These are phyloP conservation scores for Asterochloris erici DNA, from an alignment of 139 green algal genomes.

Conservation along the genomic window DNA sequence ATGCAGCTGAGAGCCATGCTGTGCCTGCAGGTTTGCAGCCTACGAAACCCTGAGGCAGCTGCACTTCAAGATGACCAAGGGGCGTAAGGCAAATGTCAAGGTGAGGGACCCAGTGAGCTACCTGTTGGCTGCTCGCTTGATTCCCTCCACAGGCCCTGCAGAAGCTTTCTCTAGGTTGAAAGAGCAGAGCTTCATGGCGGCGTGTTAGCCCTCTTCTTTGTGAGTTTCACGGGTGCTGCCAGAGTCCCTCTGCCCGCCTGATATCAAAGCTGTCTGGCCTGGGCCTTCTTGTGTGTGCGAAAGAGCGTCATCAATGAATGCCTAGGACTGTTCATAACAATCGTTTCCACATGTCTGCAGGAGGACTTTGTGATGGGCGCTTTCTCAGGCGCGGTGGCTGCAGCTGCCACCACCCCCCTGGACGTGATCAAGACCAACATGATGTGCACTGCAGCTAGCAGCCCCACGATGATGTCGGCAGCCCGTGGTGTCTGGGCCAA, in stretches of 20 bases:
- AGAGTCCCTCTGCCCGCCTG: too few species aligned
- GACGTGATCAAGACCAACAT: slow-evolving; percentile 96
- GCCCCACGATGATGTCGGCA: slow-evolving; percentile 54
- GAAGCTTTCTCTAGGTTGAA: too few species aligned
- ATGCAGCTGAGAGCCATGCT: too few species aligned
- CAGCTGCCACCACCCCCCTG: slow-evolving; percentile 85
- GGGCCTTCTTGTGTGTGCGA: too few species aligned
- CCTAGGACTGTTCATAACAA: too few species aligned
- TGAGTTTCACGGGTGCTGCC: too few species aligned
- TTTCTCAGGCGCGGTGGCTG: slow-evolving; percentile 72
- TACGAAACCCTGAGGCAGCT: slow-evolving; percentile 78
- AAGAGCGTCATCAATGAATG: too few species aligned
- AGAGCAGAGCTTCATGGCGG: too few species aligned
- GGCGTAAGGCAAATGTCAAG: slow-evolving; percentile 16
- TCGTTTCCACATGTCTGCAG: slow-evolving; percentile 3
- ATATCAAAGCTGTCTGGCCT: too few species aligned
- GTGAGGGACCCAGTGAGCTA: background rate
- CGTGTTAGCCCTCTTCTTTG: too few species aligned
- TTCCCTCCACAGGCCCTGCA: too few species aligned
- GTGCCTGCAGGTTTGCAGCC: slow-evolving; percentile 64
- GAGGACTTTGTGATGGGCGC: slow-evolving; percentile 87
- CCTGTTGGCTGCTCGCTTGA: too few species aligned
- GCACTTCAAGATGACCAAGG: slow-evolving; percentile 35
- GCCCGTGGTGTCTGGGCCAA: background rate
- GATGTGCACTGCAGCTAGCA: slow-evolving; percentile 73